Percentiles rank a stretch among this genome's conserved stretches.
phyloP scores from a whole-genome alignment of 148 eudicot species.

The Bassia scoparia region DNA sequence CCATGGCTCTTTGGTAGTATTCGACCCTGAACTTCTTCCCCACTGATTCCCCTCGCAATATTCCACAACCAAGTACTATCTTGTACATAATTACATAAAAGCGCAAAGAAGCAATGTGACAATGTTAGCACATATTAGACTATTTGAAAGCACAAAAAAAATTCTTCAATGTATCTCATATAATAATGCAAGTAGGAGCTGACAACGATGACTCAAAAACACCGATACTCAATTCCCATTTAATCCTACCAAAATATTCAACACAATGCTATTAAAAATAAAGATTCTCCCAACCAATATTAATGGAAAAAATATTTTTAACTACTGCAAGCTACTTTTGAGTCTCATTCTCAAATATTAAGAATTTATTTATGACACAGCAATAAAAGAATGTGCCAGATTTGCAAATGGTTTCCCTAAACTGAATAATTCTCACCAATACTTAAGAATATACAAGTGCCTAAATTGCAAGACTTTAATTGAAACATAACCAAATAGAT shows the following conservation, averaged over 20 bases:
- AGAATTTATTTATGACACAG: too few species aligned
- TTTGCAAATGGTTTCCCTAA: too few species aligned
- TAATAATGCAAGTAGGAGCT: neutral
- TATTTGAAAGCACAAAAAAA: neutral
- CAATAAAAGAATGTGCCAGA: too few species aligned
- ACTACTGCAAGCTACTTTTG: too few species aligned
- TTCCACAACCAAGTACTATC: slow-evolving; percentile 94
- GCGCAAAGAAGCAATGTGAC: neutral
- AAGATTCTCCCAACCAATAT: neutral
- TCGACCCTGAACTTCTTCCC: slow-evolving; percentile 88
- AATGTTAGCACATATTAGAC: neutral
- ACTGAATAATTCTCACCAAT: too few species aligned
- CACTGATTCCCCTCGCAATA: slow-evolving; percentile 77
- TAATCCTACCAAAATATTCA: neutral
- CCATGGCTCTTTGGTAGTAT: slow-evolving; percentile 92
- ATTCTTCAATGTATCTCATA: neutral
- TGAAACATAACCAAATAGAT: too few species aligned
- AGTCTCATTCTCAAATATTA: too few species aligned
- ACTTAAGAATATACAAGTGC: too few species aligned
- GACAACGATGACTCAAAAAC: neutral
- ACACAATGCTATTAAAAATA: neutral
- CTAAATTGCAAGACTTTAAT: too few species aligned
- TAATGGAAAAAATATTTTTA: too few species aligned
- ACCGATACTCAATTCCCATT: neutral
- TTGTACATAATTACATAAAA: slow-evolving; percentile 11